Conservation (phyloP, 1,284 basidiomycete species). For the Calocybe gambosa region DNA sequence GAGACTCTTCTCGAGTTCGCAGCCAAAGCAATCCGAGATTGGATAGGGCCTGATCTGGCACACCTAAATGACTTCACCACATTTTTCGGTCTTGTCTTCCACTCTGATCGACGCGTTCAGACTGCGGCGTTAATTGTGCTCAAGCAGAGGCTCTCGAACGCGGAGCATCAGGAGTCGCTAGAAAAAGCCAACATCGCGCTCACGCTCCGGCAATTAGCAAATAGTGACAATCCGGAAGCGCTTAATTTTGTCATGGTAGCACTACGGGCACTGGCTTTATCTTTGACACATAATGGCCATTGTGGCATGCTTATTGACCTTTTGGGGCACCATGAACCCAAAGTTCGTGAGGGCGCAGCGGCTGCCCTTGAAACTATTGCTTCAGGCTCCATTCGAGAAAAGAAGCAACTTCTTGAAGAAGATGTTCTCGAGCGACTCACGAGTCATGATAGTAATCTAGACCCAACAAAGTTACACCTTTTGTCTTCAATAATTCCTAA, state of each 20-base stretch:
- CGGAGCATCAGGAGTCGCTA: conserved; percentile 11
- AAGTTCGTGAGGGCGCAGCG: conserved; percentile 10
- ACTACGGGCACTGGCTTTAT: conserved; percentile 6
- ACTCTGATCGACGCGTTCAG: conserved; percentile 11
- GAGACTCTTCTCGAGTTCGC: conserved; percentile 11
- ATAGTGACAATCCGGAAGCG: conserved; percentile 11
- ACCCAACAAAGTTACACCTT: conserved; percentile 5
- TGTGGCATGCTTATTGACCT: conserved; percentile 7
- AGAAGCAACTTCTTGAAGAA: conserved; percentile 8
- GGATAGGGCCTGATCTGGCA: conserved; percentile 15
- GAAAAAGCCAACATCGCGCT: conserved; percentile 12
- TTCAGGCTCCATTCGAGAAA: conserved; percentile 7
- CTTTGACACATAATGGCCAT: conserved; percentile 11
- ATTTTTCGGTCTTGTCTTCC: conserved; percentile 11
- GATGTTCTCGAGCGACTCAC: conserved; percentile 11
- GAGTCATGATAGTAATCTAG: conserved; percentile 2
- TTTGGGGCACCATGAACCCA: conserved; percentile 8
- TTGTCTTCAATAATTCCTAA: conserved; percentile 9
- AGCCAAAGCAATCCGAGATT: conserved; percentile 10
- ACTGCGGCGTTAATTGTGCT: conserved; percentile 10
- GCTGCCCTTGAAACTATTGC: conserved; percentile 13
- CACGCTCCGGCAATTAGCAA: conserved; percentile 9
- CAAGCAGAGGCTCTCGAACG: conserved; percentile 6
- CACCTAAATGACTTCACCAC: conserved; percentile 10
- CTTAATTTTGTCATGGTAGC: conserved; percentile 10